Evolutionary conservation across 2,329 filamentous ascomycete genomes (phyloP), one percentile per base, ranked within the genome.

Genomic region (Pyrenophora graminea): DNA sequence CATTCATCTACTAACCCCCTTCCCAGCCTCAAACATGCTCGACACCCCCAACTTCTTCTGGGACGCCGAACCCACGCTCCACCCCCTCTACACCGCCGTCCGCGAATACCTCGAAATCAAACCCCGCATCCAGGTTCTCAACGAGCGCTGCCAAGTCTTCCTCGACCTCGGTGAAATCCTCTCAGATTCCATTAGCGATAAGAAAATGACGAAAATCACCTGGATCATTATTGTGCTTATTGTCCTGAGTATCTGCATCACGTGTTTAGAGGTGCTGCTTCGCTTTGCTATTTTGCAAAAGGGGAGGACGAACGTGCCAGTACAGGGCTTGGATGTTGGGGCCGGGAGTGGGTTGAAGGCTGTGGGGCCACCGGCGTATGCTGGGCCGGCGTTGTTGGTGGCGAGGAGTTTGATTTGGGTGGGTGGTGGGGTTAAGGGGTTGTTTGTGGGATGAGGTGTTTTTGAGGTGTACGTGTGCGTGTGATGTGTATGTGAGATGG

Each of bases 181-280:
- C 1, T 91, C 89, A 12, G 93, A 99, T 74, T 90, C 86, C 2
- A 92, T 97, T 47, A 90, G 90, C 18, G 91, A 97, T 71, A 88
- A 90, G 61, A 97, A 96, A 73, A 97, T 97, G 89, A 96, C 91
- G 62, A 82, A 83, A 60, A 96, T 97, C 70, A 99, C 94, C 1
- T 97, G 93, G 93, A 97, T 99, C 73, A 88, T 97, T 73, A 99
- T 99, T 66, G 82, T 96, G 39, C 83, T 99, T 39, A 99, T 99
- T 69, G 75, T 95, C 39, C 79, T 97, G 61, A 93, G 88, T 69
- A 97, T 99, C 66, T 79, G 91, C 45, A 91, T 99, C 45, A 97
- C 94, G 2, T 88, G 90, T 43, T 87, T 88, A 3, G 94, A 99
- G 76, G 93, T 97, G 7, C 85, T 88, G 47, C 78, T 99, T 43